Evolutionary conservation across 805 yeast genomes (phyloP), one percentile per base, ranked within the genome.

Genomic region (Starmerella sp.): DNA sequence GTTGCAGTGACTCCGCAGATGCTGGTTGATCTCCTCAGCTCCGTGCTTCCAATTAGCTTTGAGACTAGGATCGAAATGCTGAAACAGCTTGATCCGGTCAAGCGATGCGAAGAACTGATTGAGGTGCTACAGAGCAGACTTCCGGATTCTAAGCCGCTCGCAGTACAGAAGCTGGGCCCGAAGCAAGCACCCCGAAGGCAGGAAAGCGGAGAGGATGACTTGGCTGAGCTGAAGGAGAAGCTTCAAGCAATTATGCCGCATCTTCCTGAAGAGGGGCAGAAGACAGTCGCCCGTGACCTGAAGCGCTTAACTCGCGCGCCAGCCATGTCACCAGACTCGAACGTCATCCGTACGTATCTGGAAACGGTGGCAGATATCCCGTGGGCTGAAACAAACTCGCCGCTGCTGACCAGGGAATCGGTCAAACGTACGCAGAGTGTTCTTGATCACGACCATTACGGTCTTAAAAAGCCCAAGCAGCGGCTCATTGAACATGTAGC

Each of bases 401-500:
- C 59, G 10, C 22, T 22, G 1, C 55, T 69, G 15, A 62, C 60
- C 48, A 48, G 49, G 2, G 63, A 57, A 22, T 79, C 83, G 60
- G 66, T 86, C 15, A 66, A 64, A 0, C 67, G 65, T 13, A 87
- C 91, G 0, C 73, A 76, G 55, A 63, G 67, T n/a, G 76, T 76
- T 51, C 73, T 86, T 30, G 86, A 86, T 61, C 70, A 73, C n/a
- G 95, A 86, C 63, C 95, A 86, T 65, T 84, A 79, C 64, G 95
- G 95, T 0, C 75, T 86, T 62, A 77, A 78, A 44, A 77, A 78
- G 57, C 91, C 84, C 47, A 88, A 88, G 67, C 81, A 77, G 60
- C 73, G 96, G 49, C 74, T 88, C 39, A 66, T 88, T 28, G 95
- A 88, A 66, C 86, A 87, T 66, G 71, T 88, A 34, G 88, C 93